phyloP scores from a whole-genome alignment of 1,284 basidiomycete genomes.

The Sporisorium exsertum region DNA sequence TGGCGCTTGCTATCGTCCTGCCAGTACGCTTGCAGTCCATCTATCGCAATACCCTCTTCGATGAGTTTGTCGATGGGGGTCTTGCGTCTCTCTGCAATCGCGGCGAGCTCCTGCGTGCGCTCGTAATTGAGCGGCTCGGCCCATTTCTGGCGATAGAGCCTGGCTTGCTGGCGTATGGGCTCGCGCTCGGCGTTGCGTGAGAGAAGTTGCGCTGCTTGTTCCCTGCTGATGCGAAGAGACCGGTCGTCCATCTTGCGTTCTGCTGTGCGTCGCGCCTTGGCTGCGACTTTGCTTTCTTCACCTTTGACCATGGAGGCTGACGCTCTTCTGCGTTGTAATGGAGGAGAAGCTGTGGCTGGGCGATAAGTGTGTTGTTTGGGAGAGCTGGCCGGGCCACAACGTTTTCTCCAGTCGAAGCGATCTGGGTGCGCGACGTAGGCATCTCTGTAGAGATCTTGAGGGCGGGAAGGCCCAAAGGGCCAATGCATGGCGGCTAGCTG shows the following conservation, averaged over 20 bases:
- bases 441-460: constrained; percentile 44
- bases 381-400: constrained; percentile 8
- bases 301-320: constrained; percentile 38
- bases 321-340: constrained; percentile 30
- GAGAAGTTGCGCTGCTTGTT: constrained; percentile 22
- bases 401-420: constrained; percentile 48
- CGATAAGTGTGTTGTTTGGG: background rate
- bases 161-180: constrained; percentile 30
- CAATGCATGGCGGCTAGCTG: constrained; percentile 24
- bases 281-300: constrained; percentile 39
- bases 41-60: constrained; percentile 55
- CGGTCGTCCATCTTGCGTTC: constrained; percentile 52
- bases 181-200: constrained; percentile 33
- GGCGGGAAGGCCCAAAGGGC: constrained; percentile 35
- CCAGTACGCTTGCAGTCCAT: constrained; percentile 64
- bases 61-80: constrained; percentile 51
- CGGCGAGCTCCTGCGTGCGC: constrained; percentile 48
- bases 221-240: constrained; percentile 37
- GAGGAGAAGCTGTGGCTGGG: constrained; percentile 1
- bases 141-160: constrained; percentile 52
- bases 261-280: constrained; percentile 28
- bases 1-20: constrained; percentile 50
- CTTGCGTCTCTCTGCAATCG: constrained; percentile 50
- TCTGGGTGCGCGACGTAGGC: constrained; percentile 44
- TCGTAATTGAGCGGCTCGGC: constrained; percentile 49